Base-by-base conservation (phyloP, 176 grass and related monocot genomes). In the Avena atlantica region DNA sequence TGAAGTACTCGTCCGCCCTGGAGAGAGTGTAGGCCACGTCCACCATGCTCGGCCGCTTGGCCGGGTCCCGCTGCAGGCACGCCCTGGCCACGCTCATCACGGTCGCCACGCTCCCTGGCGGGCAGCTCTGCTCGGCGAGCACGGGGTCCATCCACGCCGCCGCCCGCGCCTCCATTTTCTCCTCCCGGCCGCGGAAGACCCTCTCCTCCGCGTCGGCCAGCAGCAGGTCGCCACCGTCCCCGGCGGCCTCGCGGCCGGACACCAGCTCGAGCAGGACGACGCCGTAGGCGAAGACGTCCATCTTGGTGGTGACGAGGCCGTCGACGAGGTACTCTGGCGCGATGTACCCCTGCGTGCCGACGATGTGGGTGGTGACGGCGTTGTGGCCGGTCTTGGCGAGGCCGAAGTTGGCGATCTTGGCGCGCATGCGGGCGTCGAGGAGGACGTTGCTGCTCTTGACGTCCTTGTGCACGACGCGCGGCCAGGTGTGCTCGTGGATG, bases 401-500 rank as follows among this genome's bases (percentile, higher is more conserved):
- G 23, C 97, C 97, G 73, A 99, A 99, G 92, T 99, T 99, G 76
- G 97, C 97, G 70, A 99, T 96, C 94, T 99, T 99, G 85, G 94
- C 97, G 82, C 63, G 87, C 70, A 99, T 85, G 69, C 60, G 69
- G 49, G 15, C 88, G 87, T 99, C 97, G 17, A 99, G 90, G 53
- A 99, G 83, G 72, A 99, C 87, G 86, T 99, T 99, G 89, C 94
- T 99, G 86, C 88, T 90, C 87, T 99, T 99, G 89, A 99, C 87
- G 92, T 99, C 97, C 87, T 99, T 99, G 90, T 99, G 97, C 80
- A 99, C 97, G 25, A 99, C 97, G 70, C 97, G 94, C 11, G 97
- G 97, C 97, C 97, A 96, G 50, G 97, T 99, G 92, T 99, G 97
- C 92, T 99, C 94, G 72, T 99, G 97, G 87, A 99, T 99, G 85